Conservation (phyloP, 306 rosid species). For the Glycine tomentella region DNA sequence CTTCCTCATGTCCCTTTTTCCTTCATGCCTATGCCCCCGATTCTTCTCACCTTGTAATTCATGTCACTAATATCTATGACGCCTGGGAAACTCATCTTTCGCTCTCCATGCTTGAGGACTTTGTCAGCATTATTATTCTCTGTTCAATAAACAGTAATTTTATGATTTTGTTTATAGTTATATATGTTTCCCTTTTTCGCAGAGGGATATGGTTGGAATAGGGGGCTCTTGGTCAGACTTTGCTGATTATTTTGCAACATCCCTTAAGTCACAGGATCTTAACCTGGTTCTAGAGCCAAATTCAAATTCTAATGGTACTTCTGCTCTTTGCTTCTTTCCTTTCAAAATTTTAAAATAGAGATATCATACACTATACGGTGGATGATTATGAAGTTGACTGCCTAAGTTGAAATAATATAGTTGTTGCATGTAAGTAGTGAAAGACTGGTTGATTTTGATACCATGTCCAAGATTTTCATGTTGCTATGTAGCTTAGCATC, state of each 20-base stretch:
- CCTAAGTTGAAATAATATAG: no score
- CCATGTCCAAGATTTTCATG: no score
- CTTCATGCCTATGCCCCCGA: conserved; percentile 64
- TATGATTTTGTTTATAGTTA: not conserved
- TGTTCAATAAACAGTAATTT: not conserved
- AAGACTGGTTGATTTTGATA: no score
- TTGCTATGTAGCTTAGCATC: no score
- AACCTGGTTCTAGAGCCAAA: conserved; percentile 69
- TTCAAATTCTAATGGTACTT: conserved; percentile 49
- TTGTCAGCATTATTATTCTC: conserved; percentile 56
- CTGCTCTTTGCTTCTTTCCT: not conserved
- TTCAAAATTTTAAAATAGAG: conserved; percentile 25
- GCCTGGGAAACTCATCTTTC: conserved; percentile 80
- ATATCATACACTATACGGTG: no score
- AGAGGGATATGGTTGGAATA: conserved; percentile 87
- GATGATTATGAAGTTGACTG: no score
- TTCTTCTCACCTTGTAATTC: conserved; percentile 62
- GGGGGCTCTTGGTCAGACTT: conserved; percentile 90
- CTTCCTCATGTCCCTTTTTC: conserved; percentile 55
- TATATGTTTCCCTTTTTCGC: conserved; percentile 30
- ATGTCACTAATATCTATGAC: conserved; percentile 65
- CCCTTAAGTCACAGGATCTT: conserved; percentile 73
- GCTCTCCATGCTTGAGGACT: conserved; percentile 70
- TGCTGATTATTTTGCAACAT: conserved; percentile 65
- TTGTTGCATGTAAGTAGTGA: no score